Evolutionary conservation across 192 early-diverging fungal species (phyloP).

Genomic region (Backusella luteola): DNA sequence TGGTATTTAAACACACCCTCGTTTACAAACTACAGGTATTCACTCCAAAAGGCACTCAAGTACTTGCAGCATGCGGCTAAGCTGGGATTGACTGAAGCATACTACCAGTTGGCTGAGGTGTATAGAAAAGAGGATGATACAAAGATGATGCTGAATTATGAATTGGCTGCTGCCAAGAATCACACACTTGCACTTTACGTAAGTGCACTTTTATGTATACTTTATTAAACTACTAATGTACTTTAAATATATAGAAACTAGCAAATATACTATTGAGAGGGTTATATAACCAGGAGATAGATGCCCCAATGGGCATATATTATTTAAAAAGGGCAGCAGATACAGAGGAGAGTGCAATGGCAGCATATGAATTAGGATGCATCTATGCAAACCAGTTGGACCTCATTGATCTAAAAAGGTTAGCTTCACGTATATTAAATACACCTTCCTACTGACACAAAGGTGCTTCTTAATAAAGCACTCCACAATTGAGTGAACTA

Average conservation of each 20-base stretch:
- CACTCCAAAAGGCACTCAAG: not conserved
- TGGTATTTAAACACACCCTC: slow-evolving; percentile 55
- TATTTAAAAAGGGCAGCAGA: not conserved
- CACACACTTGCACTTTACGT: not conserved
- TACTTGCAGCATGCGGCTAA: not conserved
- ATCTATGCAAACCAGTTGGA: not conserved
- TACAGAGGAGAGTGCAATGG: not conserved
- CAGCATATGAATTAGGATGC: not conserved
- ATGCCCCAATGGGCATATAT: not conserved
- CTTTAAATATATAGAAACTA: not conserved
- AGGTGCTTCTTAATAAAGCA: not conserved
- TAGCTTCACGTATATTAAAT: not conserved
- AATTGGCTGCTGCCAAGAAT: not conserved
- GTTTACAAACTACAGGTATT: slow-evolving; percentile 2
- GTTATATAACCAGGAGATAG: not conserved
- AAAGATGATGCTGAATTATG: not conserved
- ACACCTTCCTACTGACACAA: not conserved
- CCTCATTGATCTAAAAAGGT: not conserved
- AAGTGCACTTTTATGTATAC: not conserved
- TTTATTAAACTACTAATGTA: not conserved
- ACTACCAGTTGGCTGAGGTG: not conserved
- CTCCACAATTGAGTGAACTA: not conserved
- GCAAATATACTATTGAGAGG: not conserved
- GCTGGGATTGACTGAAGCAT: not conserved
- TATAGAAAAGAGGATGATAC: not conserved